Percentiles rank a stretch among this genome's conserved stretches.
Conservation (phyloP, 305 asterid species). For the Solanum hybrid region DNA sequence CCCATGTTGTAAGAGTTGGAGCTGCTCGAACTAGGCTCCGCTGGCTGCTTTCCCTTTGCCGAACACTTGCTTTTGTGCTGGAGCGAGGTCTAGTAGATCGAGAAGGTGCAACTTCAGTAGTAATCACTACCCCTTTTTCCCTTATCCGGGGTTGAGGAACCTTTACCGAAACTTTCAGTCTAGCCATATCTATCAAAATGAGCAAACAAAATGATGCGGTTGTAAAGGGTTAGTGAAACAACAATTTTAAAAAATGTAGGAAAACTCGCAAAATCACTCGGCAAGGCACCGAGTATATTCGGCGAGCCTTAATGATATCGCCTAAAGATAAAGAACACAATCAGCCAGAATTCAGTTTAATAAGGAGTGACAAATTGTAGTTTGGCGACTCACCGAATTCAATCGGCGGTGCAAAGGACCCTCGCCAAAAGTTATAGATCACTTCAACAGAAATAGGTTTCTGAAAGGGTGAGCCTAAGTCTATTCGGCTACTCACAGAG, state of each 20-base stretch:
- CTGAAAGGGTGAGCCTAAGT: neutral
- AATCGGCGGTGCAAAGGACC: neutral
- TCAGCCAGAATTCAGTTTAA: neutral
- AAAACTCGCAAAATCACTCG: neutral
- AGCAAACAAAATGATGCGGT: neutral
- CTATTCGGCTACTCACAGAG: neutral
- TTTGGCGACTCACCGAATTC: neutral
- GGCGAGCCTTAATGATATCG: neutral
- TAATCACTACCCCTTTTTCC: neutral
- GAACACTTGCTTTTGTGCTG: neutral
- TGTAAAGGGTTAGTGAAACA: neutral
- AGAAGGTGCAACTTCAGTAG: neutral
- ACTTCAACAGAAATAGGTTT: neutral
- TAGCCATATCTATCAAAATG: neutral
- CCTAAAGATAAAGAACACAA: neutral
- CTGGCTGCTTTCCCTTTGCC: neutral
- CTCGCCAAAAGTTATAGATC: neutral
- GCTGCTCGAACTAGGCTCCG: neutral
- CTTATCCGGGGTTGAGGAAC: neutral
- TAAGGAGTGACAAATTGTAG: neutral
- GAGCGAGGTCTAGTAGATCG: neutral
- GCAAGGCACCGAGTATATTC: neutral
- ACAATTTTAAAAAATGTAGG: neutral
- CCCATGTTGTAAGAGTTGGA: neutral
- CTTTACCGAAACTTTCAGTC: neutral